phyloP scores from a whole-genome alignment of 495 filamentous ascomycete species.

The Penicillium alfredii region DNA sequence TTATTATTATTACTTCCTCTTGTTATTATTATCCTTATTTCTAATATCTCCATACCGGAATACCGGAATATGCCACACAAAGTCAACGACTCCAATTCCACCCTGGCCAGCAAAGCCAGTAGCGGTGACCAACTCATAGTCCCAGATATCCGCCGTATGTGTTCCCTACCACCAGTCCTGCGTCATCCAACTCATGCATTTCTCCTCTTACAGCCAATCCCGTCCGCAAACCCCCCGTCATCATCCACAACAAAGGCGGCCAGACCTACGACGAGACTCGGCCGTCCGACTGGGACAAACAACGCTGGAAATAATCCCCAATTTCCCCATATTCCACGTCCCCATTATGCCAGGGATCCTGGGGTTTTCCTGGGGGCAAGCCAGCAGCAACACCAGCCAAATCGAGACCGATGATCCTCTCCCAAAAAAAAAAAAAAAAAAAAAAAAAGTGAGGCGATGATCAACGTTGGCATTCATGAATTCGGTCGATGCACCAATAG shows the following conservation, averaged over 20 bases:
- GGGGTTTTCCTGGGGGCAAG: background rate
- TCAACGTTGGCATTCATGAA: constrained; percentile 8
- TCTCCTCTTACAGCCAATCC: constrained; percentile 20
- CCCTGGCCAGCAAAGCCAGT: constrained; percentile 37
- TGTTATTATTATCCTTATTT: too few relatives aligned
- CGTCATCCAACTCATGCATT: too few relatives aligned
- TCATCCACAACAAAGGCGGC: constrained; percentile 43
- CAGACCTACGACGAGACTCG: constrained; percentile 44
- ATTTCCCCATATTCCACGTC: too few relatives aligned
- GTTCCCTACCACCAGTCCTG: too few relatives aligned
- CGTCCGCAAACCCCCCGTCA: constrained; percentile 33
- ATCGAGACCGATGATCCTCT: too few relatives aligned
- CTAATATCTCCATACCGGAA: too few relatives aligned
- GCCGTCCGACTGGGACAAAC: constrained; percentile 45
- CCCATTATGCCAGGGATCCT: too few relatives aligned
- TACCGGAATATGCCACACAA: constrained; percentile 36
- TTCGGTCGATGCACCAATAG: too few relatives aligned
- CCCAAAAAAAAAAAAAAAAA: background rate
- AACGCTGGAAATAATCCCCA: constrained; percentile 46
- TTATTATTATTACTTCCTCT: too few relatives aligned
- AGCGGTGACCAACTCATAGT: constrained; percentile 33
- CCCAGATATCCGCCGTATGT: constrained; percentile 37
- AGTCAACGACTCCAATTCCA: constrained; percentile 42
- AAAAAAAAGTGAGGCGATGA: constrained; percentile 24
- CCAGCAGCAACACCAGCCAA: too few relatives aligned